Percentiles rank a stretch among this genome's conserved stretches.
These are phyloP conservation scores for Leucaena leucocephala DNA, from an alignment of 306 rosid genomes.

Conservation along the genomic window DNA sequence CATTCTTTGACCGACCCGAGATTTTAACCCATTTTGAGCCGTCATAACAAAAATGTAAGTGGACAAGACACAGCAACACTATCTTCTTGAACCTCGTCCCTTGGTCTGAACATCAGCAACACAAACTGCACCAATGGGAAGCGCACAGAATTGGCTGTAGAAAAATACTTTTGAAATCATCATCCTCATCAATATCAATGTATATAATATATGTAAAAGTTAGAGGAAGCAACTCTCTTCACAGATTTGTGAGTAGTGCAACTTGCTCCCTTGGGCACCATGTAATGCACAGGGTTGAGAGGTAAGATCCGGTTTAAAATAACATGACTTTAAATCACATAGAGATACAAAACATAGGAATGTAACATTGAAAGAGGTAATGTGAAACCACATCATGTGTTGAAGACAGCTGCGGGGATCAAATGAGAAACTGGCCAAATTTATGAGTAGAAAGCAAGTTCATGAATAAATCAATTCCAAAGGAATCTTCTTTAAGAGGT, in stretches of 20 bases:
- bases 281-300: neutral
- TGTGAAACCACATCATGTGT: slow-evolving; percentile 87
- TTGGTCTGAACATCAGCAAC: slow-evolving; percentile 83
- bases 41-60: slow-evolving; percentile 11
- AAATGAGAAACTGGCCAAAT: slow-evolving; percentile 82
- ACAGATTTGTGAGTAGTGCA: neutral
- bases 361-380: slow-evolving; percentile 45
- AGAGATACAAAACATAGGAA: neutral
- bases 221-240: neutral
- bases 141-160: slow-evolving; percentile 78
- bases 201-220: neutral
- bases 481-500: slow-evolving; percentile 41
- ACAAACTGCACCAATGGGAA: slow-evolving; percentile 85
- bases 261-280: neutral
- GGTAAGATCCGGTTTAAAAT: neutral
- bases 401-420: slow-evolving; percentile 78
- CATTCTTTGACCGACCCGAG: slow-evolving; percentile 88
- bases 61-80: slow-evolving; percentile 16
- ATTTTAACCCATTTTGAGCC: slow-evolving; percentile 26
- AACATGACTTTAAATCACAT: slow-evolving; percentile 7
- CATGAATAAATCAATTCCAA: slow-evolving; percentile 61
- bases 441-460: slow-evolving; percentile 63
- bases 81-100: slow-evolving; percentile 74
- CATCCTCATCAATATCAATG: neutral
- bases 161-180: slow-evolving; percentile 29